phyloP scores from a whole-genome alignment of 768 basidiomycete species.

The Hortiboletus campestris region DNA sequence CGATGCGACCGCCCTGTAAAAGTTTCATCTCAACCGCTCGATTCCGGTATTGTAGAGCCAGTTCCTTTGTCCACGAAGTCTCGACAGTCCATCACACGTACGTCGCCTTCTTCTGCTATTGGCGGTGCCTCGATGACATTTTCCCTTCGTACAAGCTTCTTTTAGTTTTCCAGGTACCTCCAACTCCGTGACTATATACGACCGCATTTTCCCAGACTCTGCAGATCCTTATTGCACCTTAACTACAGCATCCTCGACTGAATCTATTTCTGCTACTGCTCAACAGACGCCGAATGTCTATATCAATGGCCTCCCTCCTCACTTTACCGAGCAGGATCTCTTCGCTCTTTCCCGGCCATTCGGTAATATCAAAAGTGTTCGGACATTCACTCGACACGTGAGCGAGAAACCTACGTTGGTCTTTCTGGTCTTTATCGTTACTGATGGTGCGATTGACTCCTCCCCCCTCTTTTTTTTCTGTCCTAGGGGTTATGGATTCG shows the following conservation, averaged over 20 bases:
- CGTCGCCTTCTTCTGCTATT: background rate
- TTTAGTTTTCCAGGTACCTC: slow-evolving; percentile 23
- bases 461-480: background rate
- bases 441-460: background rate
- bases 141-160: slow-evolving; percentile 18
- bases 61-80: slow-evolving; percentile 2
- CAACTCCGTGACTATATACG: slow-evolving; percentile 9
- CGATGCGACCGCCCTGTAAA: slow-evolving; percentile 8
- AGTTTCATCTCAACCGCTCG: slow-evolving; percentile 8
- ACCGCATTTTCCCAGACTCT: slow-evolving; percentile 9
- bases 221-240: slow-evolving; percentile 13
- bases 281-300: slow-evolving; percentile 72
- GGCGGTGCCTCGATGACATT: slow-evolving; percentile 1
- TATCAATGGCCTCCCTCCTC: slow-evolving; percentile 83
- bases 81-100: slow-evolving; percentile 27
- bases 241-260: slow-evolving; percentile 13
- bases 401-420: slow-evolving; percentile 61
- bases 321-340: slow-evolving; percentile 78
- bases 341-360: slow-evolving; percentile 70
- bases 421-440: slow-evolving; percentile 10
- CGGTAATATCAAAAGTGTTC: slow-evolving; percentile 71
- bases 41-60: slow-evolving; percentile 15
- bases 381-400: slow-evolving; percentile 82
- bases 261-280: slow-evolving; percentile 10
- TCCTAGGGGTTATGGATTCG: slow-evolving; percentile 73